Percentiles rank a stretch among this genome's conserved stretches.
These are phyloP conservation scores for Venturia nashicola DNA, from an alignment of 2,329 filamentous ascomycete species.

Conservation along the genomic window DNA sequence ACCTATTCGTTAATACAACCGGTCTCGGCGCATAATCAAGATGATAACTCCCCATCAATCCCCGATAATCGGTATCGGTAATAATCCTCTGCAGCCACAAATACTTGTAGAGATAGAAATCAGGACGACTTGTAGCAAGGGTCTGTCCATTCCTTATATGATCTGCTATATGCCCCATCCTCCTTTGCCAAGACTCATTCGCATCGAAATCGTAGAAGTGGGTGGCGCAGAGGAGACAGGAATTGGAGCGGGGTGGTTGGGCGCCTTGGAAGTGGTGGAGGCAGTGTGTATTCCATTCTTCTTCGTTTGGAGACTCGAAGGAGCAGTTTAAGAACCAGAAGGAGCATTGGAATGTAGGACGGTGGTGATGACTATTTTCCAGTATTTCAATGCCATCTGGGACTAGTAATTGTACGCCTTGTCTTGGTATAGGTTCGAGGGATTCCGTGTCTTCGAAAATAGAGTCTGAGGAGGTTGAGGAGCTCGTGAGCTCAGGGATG, in stretches of 20 bases:
- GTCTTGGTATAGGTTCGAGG: background rate
- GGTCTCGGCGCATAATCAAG: background rate
- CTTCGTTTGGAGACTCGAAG: background rate
- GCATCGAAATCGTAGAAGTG: constrained; percentile 2
- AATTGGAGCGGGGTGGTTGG: background rate
- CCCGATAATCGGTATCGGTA: constrained; percentile 1
- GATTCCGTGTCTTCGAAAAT: background rate
- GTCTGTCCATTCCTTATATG: constrained; percentile 3
- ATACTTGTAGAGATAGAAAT: background rate
- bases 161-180: background rate
- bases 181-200: background rate
- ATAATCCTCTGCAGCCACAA: constrained; percentile 2
- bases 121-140: background rate
- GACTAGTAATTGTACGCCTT: background rate
- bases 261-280: constrained; percentile 1
- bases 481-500: background rate
- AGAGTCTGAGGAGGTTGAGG: background rate
- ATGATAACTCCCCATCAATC: background rate
- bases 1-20: background rate
- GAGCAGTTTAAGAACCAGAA: constrained; percentile 7
- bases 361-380: background rate
- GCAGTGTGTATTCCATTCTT: constrained; percentile 4
- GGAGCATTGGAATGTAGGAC: background rate
- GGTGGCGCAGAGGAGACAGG: constrained; percentile 4
- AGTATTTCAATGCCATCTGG: background rate